Evolutionary conservation across 768 basidiomycete genomes (phyloP).

Genomic region (Phanerochaete sordida): DNA sequence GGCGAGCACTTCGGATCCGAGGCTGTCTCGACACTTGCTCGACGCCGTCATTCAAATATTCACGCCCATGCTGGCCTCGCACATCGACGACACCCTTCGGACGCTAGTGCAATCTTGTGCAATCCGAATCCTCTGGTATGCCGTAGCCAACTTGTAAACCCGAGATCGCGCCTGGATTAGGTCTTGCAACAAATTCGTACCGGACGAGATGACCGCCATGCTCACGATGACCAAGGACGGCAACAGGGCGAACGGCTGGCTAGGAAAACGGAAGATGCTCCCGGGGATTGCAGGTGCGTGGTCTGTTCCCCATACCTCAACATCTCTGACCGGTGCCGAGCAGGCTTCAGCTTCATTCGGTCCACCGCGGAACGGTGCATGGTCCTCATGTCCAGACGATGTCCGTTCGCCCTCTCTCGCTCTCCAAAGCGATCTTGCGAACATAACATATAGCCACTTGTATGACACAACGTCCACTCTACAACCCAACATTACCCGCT

Average conservation of each 20-base stretch:
- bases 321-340: neutral
- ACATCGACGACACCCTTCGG: too few species aligned
- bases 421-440: neutral
- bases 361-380: constrained; percentile 98
- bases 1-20: too few species aligned
- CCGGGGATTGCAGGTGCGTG: constrained; percentile 77
- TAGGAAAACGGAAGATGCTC: constrained; percentile 74
- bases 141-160: too few species aligned
- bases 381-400: constrained; percentile 84
- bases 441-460: constrained; percentile 60
- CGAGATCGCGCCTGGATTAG: too few species aligned
- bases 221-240: constrained; percentile 95
- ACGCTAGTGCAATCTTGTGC: too few species aligned
- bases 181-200: constrained; percentile 75
- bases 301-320: neutral
- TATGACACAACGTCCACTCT: constrained; percentile 97
- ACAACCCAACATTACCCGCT: constrained; percentile 81
- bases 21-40: too few species aligned
- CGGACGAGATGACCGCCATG: constrained; percentile 93
- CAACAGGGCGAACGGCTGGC: constrained; percentile 82
- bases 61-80: too few species aligned
- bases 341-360: constrained; percentile 88
- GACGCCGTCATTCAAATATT: too few species aligned
- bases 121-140: too few species aligned
- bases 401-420: constrained; percentile 71